A percentile compares a stretch with the other conserved stretches of the same genome.
phyloP scores from a whole-genome alignment of 208 protist genomes.

The Angomonas deanei region DNA sequence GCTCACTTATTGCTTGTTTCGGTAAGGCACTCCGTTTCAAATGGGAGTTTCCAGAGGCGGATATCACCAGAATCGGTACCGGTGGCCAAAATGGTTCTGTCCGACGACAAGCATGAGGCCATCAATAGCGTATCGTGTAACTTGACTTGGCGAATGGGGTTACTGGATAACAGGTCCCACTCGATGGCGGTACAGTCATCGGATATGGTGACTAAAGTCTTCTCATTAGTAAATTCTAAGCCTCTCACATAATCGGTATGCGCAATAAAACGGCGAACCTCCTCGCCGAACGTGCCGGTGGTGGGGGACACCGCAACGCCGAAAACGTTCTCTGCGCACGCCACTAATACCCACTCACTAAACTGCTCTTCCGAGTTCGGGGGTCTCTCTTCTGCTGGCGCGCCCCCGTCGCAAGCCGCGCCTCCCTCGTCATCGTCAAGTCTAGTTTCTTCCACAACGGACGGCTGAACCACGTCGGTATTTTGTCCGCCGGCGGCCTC shows the following conservation, averaged over 20 bases:
- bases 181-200: slow-evolving; percentile 80
- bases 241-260: slow-evolving; percentile 84
- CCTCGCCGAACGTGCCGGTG: slow-evolving; percentile 40
- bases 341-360: slow-evolving; percentile 54
- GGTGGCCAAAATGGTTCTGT: slow-evolving; percentile 45
- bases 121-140: slow-evolving; percentile 77
- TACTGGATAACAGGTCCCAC: slow-evolving; percentile 38
- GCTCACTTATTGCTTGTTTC: background rate
- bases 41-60: slow-evolving; percentile 64
- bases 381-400: background rate
- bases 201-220: slow-evolving; percentile 69
- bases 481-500: slow-evolving; percentile 11
- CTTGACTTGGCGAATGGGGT: slow-evolving; percentile 62
- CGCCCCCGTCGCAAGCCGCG: background rate
- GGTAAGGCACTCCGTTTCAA: slow-evolving; percentile 44
- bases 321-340: slow-evolving; percentile 75
- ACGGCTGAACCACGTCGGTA: background rate
- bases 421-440: background rate
- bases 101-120: slow-evolving; percentile 49
- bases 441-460: background rate
- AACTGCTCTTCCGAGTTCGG: background rate
- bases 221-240: slow-evolving; percentile 45
- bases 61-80: slow-evolving; percentile 75
- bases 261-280: slow-evolving; percentile 38
- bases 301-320: slow-evolving; percentile 43